These are phyloP conservation scores for Coffea eugenioides DNA, from an alignment of 257 asterid genomes.

Conservation along the genomic window DNA sequence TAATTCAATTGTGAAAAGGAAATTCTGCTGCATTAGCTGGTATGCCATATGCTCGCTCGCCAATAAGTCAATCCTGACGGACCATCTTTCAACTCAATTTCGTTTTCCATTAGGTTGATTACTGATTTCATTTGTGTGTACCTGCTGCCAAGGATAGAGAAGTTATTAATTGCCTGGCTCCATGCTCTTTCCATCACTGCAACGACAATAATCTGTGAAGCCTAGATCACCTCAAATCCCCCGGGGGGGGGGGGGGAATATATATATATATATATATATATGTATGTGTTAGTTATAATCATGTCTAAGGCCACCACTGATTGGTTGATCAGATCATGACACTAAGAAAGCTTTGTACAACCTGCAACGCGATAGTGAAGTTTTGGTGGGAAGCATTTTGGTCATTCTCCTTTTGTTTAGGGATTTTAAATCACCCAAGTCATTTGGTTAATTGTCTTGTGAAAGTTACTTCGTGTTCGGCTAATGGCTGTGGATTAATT, in stretches of 20 bases:
- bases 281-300: neutral
- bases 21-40: neutral
- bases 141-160: neutral
- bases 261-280: no score
- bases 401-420: no score
- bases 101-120: neutral
- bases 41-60: neutral
- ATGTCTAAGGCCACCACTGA: no score
- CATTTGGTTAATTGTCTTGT: no score
- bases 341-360: no score
- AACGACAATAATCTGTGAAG: neutral
- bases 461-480: no score
- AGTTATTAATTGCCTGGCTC: conserved; percentile 4
- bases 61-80: conserved; percentile 1
- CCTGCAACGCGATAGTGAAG: no score
- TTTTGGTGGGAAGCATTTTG: no score
- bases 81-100: neutral
- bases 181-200: neutral
- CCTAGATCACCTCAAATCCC: neutral
- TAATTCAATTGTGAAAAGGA: neutral
- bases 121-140: neutral
- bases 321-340: no score
- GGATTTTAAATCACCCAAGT: no score
- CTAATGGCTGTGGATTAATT: no score
- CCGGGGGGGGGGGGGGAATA: no score